Evolutionary conservation across 208 protist genomes (phyloP), one percentile per base, ranked within the genome.

Genomic region (Acanthamoeba healyi): DNA sequence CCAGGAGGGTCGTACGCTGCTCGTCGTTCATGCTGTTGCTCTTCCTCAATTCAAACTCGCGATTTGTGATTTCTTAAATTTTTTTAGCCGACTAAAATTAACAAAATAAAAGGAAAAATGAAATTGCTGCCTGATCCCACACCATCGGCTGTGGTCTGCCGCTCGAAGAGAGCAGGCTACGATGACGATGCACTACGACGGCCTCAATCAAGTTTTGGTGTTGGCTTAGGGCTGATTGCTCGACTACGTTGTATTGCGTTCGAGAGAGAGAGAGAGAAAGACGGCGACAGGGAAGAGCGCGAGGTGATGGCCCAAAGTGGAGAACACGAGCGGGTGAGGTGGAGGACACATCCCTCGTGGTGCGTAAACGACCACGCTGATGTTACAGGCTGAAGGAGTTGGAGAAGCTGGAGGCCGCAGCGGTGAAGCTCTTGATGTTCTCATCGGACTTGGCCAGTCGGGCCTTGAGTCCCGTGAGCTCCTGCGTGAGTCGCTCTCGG

Each of bases 401-500:
- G 38, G 87, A 74, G 87, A 92, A 92, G 87, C n/a, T 67, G 56
- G 87, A 44, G 61, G 95, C 87, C 49, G 91, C 42, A n/a, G 74
- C 63, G 32, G 84, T 46, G 38, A 96, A 95, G 36, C 38, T n/a
- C 36, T 96, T 87, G 46, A 95, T 84, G 51, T 95, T 77, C 77
- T 96, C 82, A n/a, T 95, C 87, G 38, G 44, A 96, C 58, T 95
- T 93, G 51, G 82, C 95, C 3, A 96, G 44, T 10, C 58, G 65
- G 19, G 22, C 0, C 87, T 97, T 92, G 51, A 97, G 93, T 44
- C 93, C 89, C 61, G 74, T 88, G 29, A 94, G 82, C 40, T 96
- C 96, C 15, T 95, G 77, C 26, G 38, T 86, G 51, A 97, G 86
- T 26, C 81, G 51, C 36, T 96, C 84, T 51, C 87, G 94, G 26